These are phyloP conservation scores for Drechslerella dactyloides DNA, from an alignment of 2,329 filamentous ascomycete genomes.

Conservation along the genomic window DNA sequence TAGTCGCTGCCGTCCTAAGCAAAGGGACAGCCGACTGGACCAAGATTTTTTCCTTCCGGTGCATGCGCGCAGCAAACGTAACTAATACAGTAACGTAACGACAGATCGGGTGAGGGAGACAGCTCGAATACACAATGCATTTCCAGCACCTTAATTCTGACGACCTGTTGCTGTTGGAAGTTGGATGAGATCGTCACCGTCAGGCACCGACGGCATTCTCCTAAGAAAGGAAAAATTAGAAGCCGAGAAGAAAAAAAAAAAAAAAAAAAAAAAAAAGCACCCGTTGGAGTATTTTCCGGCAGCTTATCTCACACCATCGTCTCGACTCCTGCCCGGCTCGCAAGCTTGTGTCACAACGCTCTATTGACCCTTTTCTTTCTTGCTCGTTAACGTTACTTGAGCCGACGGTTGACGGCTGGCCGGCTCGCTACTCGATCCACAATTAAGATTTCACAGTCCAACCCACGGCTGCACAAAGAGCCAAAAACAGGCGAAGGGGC, in stretches of 20 bases:
- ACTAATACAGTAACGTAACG: too few relatives aligned
- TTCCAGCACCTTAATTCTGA: neutral
- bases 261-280: neutral
- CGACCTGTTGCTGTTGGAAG: neutral
- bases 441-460: slow-evolving; percentile 18
- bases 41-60: neutral
- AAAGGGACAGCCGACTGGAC: slow-evolving; percentile 4
- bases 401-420: slow-evolving; percentile 40
- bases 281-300: neutral
- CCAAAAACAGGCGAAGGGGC: slow-evolving; percentile 14
- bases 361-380: slow-evolving; percentile 7
- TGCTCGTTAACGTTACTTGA: slow-evolving; percentile 36
- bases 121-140: too few relatives aligned
- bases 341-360: slow-evolving; percentile 3
- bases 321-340: neutral
- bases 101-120: neutral
- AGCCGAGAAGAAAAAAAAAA: neutral
- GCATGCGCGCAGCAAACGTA: slow-evolving; percentile 13
- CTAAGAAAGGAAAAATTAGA: neutral
- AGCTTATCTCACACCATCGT: neutral
- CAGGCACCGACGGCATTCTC: neutral
- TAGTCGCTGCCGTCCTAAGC: slow-evolving; percentile 1
- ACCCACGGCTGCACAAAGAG: slow-evolving; percentile 22
- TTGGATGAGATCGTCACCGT: neutral
- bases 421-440: slow-evolving; percentile 43